Conservation (phyloP, 1,284 basidiomycete species). For the Fomitopsis schrenkii region DNA sequence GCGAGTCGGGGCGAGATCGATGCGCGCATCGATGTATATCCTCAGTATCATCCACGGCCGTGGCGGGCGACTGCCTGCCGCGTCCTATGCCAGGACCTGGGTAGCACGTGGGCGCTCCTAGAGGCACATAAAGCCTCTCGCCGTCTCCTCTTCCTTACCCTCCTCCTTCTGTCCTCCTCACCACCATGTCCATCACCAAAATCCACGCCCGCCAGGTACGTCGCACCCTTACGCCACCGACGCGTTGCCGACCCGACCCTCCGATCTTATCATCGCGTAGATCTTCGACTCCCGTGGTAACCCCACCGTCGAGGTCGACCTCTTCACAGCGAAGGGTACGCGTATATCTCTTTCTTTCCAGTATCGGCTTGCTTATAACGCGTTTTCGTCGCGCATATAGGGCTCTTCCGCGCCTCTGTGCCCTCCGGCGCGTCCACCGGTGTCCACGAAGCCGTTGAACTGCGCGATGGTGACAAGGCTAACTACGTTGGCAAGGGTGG, state of each 20-base stretch:
- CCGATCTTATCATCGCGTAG: conserved; percentile 37
- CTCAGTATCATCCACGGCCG: neutral
- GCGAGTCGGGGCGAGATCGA: conserved; percentile 4
- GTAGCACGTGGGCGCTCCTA: conserved; percentile 5
- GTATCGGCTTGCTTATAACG: neutral
- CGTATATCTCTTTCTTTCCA: conserved; percentile 3
- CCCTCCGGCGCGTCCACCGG: conserved; percentile 99
- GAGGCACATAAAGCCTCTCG: neutral
- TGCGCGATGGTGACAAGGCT: conserved; percentile 94
- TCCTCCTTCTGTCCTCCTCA: conserved; percentile 23
- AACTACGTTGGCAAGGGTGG: conserved; percentile 94
- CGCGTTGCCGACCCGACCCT: neutral
- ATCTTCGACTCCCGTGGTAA: conserved; percentile 98
- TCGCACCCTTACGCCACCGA: neutral
- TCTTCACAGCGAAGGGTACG: conserved; percentile 82
- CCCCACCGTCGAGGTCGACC: conserved; percentile 94
- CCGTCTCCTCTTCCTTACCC: neutral
- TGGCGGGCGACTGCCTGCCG: neutral
- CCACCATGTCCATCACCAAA: conserved; percentile 82
- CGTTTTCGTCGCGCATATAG: conserved; percentile 36
- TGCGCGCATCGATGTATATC: conserved; percentile 1
- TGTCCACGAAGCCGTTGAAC: conserved; percentile 97
- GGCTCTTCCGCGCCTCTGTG: conserved; percentile 92
- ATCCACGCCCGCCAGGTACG: conserved; percentile 84
- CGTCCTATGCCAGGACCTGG: neutral